A percentile compares a stretch with the other conserved stretches of the same genome.
Conservation (phyloP, 2,329 filamentous ascomycete genomes). For the Pseudogymnoascus sp. region DNA sequence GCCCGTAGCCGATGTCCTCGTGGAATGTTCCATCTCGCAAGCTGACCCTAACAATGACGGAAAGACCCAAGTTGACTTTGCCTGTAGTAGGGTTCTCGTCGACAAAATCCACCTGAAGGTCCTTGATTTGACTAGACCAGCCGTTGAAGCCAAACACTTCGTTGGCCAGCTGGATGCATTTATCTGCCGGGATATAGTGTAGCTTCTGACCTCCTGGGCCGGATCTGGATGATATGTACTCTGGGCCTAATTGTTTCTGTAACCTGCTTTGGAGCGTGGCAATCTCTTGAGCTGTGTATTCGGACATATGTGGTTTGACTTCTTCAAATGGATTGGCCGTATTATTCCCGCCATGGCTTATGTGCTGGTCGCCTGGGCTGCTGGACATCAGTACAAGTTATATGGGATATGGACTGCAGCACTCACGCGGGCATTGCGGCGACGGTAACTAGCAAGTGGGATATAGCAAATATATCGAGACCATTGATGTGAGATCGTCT, state of each 20-base stretch:
- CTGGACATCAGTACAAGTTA: constrained; percentile 13
- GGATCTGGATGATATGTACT: constrained; percentile 83
- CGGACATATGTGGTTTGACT: constrained; percentile 56
- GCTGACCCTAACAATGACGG: constrained; percentile 84
- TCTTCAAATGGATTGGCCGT: constrained; percentile 78
- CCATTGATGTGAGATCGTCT: not conserved
- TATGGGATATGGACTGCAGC: not conserved
- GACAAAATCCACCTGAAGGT: constrained; percentile 91
- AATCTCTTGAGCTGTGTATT: constrained; percentile 86
- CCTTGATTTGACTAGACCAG: constrained; percentile 93
- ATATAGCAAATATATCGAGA: constrained; percentile 6
- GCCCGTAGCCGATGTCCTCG: constrained; percentile 94
- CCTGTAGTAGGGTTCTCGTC: constrained; percentile 74
- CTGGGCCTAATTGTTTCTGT: constrained; percentile 88
- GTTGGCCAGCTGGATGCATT: constrained; percentile 90
- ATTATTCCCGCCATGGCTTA: constrained; percentile 30
- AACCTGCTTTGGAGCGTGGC: constrained; percentile 79
- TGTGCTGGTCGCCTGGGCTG: constrained; percentile 64
- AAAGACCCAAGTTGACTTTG: constrained; percentile 77
- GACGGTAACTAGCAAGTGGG: not conserved
- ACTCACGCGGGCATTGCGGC: constrained; percentile 15
- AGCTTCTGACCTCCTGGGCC: constrained; percentile 81
- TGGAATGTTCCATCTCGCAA: constrained; percentile 92
- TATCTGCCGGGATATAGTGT: constrained; percentile 92
- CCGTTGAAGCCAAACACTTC: constrained; percentile 96